Percentiles rank a stretch among this genome's conserved stretches.
Evolutionary conservation across 2,329 filamentous ascomycete genomes (phyloP).

Genomic region (Orbilia oligospora): DNA sequence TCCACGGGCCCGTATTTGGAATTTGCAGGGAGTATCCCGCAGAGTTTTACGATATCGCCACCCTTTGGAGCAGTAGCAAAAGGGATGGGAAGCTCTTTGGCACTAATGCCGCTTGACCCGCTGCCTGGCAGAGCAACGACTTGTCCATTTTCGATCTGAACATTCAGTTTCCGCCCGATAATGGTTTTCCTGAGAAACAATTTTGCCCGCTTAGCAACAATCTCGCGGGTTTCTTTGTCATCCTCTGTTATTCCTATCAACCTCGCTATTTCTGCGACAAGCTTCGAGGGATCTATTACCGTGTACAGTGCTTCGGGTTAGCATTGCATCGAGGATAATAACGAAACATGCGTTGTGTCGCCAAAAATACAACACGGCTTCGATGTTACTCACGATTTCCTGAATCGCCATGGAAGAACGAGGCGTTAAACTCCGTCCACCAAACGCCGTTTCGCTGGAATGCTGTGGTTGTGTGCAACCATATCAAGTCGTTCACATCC

Average conservation of each 20-base stretch:
- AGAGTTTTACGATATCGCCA: conserved; percentile 46
- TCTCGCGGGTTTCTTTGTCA: conserved; percentile 48
- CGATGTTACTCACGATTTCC: conserved; percentile 37
- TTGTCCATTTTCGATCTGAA: conserved; percentile 44
- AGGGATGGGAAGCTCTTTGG: conserved; percentile 35
- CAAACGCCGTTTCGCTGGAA: conserved; percentile 34
- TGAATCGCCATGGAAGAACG: conserved; percentile 49
- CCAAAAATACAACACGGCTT: background rate
- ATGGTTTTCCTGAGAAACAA: conserved; percentile 48
- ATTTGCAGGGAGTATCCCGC: conserved; percentile 31
- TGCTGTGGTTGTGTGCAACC: conserved; percentile 55
- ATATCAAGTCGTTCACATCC: conserved; percentile 47
- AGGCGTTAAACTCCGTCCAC: conserved; percentile 57
- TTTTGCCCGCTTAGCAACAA: conserved; percentile 35
- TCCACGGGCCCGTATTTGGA: conserved; percentile 24
- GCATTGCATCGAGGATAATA: background rate
- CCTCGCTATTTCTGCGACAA: conserved; percentile 45
- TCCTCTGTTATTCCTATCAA: conserved; percentile 49
- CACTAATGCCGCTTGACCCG: conserved; percentile 52
- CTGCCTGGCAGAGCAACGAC: conserved; percentile 37
- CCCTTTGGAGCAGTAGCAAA: conserved; percentile 15
- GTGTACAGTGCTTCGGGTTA: too few species aligned
- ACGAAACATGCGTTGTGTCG: background rate
- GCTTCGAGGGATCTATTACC: conserved; percentile 43
- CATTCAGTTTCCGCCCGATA: conserved; percentile 44